A percentile compares a stretch with the other conserved stretches of the same genome.
Evolutionary conservation across 345 rosid genomes (phyloP).

Genomic region (Psidium friedrichsthalianum): DNA sequence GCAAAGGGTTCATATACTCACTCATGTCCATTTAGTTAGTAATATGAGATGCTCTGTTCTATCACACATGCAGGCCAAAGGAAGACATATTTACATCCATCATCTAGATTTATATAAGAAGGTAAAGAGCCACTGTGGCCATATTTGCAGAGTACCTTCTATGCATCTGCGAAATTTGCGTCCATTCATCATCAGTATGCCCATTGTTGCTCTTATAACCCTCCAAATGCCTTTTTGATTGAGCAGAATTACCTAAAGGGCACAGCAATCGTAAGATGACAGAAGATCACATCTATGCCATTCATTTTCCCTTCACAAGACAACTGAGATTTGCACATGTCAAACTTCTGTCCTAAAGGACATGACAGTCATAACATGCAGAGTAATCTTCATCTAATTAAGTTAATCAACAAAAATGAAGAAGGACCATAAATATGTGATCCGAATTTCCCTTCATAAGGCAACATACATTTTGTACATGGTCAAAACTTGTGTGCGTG

Average conservation of each 20-base stretch:
- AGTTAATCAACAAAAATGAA: not conserved
- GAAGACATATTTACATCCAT: not conserved
- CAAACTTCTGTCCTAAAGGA: not conserved
- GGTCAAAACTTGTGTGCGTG: not conserved
- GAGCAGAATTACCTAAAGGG: slow-evolving; percentile 17
- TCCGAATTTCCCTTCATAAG: not conserved
- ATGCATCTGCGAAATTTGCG: slow-evolving; percentile 43
- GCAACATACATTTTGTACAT: not conserved
- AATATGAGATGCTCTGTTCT: not conserved
- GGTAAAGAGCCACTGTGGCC: not conserved
- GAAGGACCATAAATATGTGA: not conserved
- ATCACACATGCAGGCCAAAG: not conserved
- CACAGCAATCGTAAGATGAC: not conserved
- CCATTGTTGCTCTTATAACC: slow-evolving; percentile 20
- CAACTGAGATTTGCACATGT: not conserved
- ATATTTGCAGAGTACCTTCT: slow-evolving; percentile 31
- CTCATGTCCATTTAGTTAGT: not conserved
- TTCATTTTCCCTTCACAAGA: not conserved
- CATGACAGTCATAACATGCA: not conserved
- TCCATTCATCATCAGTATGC: slow-evolving; percentile 63
- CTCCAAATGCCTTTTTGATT: slow-evolving; percentile 11
- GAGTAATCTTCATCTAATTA: not conserved
- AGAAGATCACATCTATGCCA: not conserved
- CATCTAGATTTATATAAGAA: not conserved
- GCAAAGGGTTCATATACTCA: not conserved